Conservation (phyloP, 2,329 filamentous ascomycete species). For the Fusarium virguliforme region DNA sequence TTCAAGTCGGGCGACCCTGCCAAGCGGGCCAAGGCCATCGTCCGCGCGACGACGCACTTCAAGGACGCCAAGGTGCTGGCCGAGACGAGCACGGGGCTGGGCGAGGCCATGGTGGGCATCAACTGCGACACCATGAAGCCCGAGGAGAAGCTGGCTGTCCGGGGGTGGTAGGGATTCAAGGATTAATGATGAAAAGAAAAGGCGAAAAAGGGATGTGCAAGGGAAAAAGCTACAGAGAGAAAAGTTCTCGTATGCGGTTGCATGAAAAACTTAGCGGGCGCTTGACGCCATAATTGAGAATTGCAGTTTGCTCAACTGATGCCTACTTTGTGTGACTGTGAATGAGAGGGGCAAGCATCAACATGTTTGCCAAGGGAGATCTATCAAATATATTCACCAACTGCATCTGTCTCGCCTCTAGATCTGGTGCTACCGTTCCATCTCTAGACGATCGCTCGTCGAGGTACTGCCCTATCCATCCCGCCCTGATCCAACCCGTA, state of each 20-base stretch:
- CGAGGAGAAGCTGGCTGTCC: constrained; percentile 84
- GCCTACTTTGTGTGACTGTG: background rate
- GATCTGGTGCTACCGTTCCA: background rate
- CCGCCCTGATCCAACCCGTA: background rate
- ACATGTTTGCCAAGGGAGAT: background rate
- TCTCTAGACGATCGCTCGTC: background rate
- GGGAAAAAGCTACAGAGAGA: constrained; percentile 3
- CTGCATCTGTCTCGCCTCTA: background rate
- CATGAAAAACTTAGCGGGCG: constrained; percentile 34
- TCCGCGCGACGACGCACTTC: constrained; percentile 93
- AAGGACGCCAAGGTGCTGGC: constrained; percentile 88
- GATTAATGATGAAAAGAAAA: constrained; percentile 26
- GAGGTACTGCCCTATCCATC: too few species aligned
- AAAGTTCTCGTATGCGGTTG: constrained; percentile 25
- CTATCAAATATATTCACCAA: background rate
- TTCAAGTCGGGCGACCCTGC: constrained; percentile 96
- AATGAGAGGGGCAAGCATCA: background rate
- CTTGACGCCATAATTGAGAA: constrained; percentile 36
- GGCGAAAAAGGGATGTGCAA: background rate
- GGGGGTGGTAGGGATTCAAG: constrained; percentile 81
- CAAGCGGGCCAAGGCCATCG: constrained; percentile 93
- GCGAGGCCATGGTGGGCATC: constrained; percentile 98
- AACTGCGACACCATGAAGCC: constrained; percentile 85
- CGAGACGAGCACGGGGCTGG: constrained; percentile 88
- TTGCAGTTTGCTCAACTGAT: background rate